Evolutionary conservation across 208 protist species (phyloP).

Genomic region (Trypanosoma lewisi): DNA sequence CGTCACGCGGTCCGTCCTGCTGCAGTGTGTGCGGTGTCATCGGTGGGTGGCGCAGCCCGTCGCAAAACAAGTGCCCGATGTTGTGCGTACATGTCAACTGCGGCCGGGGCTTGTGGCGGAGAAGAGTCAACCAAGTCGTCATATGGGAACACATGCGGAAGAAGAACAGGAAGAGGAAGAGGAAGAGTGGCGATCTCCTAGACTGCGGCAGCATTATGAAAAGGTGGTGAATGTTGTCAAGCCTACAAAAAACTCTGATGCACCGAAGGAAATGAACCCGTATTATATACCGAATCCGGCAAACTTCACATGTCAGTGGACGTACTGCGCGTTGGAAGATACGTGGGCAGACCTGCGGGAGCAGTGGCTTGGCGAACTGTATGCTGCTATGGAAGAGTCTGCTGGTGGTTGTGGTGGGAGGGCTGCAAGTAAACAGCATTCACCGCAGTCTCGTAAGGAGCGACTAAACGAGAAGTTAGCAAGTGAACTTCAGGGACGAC

Average conservation of each 20-base stretch:
- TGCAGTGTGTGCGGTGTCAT: conserved; percentile 74
- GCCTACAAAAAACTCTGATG: conserved; percentile 7
- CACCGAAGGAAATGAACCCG: conserved; percentile 1
- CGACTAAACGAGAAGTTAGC: conserved; percentile 55
- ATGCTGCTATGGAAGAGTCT: conserved; percentile 15
- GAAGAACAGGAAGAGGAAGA: neutral
- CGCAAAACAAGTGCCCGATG: conserved; percentile 30
- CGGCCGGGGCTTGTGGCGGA: neutral
- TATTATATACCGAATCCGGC: conserved; percentile 72
- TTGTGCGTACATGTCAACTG: conserved; percentile 25
- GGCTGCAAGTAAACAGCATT: neutral
- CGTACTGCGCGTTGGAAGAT: conserved; percentile 54
- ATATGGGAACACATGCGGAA: neutral
- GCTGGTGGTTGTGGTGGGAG: conserved; percentile 2
- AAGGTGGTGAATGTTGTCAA: conserved; percentile 19
- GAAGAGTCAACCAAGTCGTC: neutral
- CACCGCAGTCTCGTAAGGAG: conserved; percentile 13
- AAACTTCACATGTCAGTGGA: conserved; percentile 60
- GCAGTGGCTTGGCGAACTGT: conserved; percentile 47
- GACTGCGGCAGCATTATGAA: conserved; percentile 16
- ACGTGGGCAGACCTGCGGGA: conserved; percentile 46
- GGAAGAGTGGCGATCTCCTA: conserved; percentile 25
- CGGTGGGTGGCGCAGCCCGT: conserved; percentile 71
- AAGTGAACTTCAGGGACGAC: conserved; percentile 48
- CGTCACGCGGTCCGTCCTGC: conserved; percentile 50